These are phyloP conservation scores for Aaosphaeria arxii DNA, from an alignment of 2,329 filamentous ascomycete species.

Conservation along the genomic window DNA sequence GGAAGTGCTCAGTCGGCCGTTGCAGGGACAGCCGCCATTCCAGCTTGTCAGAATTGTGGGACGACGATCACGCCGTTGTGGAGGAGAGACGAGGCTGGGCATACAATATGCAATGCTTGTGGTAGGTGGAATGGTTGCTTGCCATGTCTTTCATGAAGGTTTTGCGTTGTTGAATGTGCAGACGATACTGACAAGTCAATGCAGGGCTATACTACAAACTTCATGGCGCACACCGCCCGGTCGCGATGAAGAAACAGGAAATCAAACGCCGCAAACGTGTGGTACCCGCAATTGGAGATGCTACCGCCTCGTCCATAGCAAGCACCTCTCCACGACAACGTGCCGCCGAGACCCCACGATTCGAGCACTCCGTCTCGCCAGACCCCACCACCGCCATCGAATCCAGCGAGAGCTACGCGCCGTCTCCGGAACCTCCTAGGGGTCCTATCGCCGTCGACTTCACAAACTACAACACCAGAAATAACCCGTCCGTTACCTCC, in stretches of 20 bases:
- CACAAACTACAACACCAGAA: conserved; percentile 27
- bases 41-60: conserved; percentile 94
- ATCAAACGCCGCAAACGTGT: conserved; percentile 96
- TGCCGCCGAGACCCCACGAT: conserved; percentile 23
- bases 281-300: conserved; percentile 65
- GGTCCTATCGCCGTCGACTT: conserved; percentile 37
- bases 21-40: conserved; percentile 62
- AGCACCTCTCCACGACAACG: conserved; percentile 28
- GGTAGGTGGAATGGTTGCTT: conserved; percentile 57
- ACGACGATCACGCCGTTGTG: conserved; percentile 96
- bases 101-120: conserved; percentile 98
- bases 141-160: neutral
- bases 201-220: conserved; percentile 93
- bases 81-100: conserved; percentile 89
- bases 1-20: conserved; percentile 17
- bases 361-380: conserved; percentile 34
- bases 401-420: conserved; percentile 19
- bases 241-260: conserved; percentile 98
- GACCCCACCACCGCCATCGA: conserved; percentile 28
- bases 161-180: neutral
- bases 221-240: conserved; percentile 86
- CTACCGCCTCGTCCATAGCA: conserved; percentile 21
- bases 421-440: conserved; percentile 21
- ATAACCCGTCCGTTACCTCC: conserved; percentile 12
- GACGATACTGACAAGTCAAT: neutral